Evolutionary conservation across 257 asterid genomes (phyloP).

Genomic region (Solanum clarkiae): DNA sequence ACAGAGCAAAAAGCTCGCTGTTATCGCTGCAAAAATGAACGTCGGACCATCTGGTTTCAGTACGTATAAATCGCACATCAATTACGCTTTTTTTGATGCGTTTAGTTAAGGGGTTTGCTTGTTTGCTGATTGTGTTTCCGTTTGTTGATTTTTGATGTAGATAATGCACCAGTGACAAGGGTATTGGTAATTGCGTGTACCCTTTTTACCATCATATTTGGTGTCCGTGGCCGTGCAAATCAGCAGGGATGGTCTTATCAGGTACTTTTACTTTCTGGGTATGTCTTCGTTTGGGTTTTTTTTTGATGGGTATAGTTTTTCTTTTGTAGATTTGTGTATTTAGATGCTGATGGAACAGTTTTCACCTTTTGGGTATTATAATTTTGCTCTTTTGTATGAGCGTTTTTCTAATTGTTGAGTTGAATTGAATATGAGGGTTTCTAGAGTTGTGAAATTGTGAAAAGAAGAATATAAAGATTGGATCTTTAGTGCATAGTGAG

Average conservation of each 20-base stretch:
- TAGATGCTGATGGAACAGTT: background rate
- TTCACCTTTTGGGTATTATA: background rate
- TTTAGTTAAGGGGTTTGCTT: background rate
- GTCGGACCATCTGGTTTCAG: slow-evolving; percentile 99
- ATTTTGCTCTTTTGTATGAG: background rate
- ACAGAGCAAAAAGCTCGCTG: slow-evolving; percentile 16
- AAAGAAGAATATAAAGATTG: background rate
- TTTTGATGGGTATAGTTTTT: background rate
- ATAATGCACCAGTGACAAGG: slow-evolving; percentile 85
- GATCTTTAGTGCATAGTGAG: background rate
- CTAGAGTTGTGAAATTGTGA: background rate
- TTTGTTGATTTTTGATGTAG: slow-evolving; percentile 14
- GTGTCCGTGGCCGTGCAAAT: slow-evolving; percentile 73
- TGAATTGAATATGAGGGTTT: background rate
- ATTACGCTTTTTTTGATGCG: background rate
- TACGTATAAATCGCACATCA: slow-evolving; percentile 20
- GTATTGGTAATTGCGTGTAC: slow-evolving; percentile 58
- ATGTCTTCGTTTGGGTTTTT: background rate
- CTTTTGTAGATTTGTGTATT: background rate
- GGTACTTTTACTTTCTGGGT: slow-evolving; percentile 22
- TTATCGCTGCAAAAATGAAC: slow-evolving; percentile 69
- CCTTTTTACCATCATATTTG: slow-evolving; percentile 80
- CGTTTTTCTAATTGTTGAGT: background rate
- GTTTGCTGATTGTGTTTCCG: background rate
- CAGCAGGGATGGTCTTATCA: slow-evolving; percentile 71